Percentiles rank a stretch among this genome's conserved stretches.
phyloP scores from a whole-genome alignment of 225 moss, liverwort and hornwort genomes.

The Thuidium tamariscinum region DNA sequence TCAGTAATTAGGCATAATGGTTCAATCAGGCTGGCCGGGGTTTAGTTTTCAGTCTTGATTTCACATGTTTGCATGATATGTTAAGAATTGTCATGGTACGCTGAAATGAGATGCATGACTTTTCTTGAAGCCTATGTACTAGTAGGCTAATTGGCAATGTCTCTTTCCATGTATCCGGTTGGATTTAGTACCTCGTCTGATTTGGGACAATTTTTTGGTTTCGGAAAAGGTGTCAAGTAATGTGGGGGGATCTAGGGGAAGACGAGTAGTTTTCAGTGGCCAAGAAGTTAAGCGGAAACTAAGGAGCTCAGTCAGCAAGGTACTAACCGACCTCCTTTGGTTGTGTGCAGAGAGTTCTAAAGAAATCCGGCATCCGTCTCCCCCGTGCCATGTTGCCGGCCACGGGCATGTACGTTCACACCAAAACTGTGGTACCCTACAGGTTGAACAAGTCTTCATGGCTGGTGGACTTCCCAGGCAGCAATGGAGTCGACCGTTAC shows the following conservation, averaged over 20 bases:
- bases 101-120: neutral
- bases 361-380: neutral
- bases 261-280: neutral
- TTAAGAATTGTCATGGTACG: neutral
- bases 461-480: neutral
- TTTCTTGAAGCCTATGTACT: neutral
- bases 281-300: neutral
- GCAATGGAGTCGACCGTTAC: neutral
- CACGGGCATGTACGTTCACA: neutral
- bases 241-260: neutral
- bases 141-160: neutral
- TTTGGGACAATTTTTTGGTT: neutral
- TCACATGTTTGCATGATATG: neutral
- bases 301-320: neutral
- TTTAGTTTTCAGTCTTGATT: neutral
- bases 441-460: neutral
- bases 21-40: neutral
- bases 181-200: neutral
- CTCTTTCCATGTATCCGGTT: neutral
- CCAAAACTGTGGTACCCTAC: neutral
- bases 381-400: neutral
- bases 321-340: neutral
- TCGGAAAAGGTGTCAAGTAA: neutral
- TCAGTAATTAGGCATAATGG: neutral
- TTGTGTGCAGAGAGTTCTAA: neutral